Base-by-base conservation (phyloP, 2,329 filamentous ascomycete genomes). In the Raffaelea arxii region DNA sequence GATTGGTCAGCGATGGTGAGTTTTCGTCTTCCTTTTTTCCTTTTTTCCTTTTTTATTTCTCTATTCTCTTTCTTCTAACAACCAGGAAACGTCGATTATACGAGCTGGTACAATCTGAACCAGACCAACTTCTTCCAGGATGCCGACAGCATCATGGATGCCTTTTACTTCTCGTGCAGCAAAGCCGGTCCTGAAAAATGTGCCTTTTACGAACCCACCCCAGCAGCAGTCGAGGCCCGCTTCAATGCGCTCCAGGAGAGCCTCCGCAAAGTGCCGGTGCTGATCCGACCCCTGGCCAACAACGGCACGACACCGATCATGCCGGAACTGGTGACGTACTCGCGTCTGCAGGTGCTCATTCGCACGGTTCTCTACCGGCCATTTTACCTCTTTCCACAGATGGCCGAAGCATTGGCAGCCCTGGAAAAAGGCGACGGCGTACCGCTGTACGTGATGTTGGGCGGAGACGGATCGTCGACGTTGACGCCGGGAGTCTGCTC, bases 81-180 rank as follows among this genome's bases (percentile, higher is more conserved):
- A n/a, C 35, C 35, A 40, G 38, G 70, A 23, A 74, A 74, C 41
- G 70, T 72, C 14, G 70, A 74, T 50, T 75, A 78, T 51, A 66
- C 70, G 24, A 74, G 75, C 53, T 78, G 72, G 72, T 71, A 66
- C 44, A 61, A 64, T 22, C 63, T 68, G 5, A 59, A 61, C 1
- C 65, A 70, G 47, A 59, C 64, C 51, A 69, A 69, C 49, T 75
- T 74, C 45, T 56, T 76, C 5, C 62, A 62, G 16, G 71, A 80
- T 53, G 69, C 72, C 16, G 77, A 81, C 55, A 63, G 67, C 42
- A 68, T 74, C 10, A 67, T 78, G 53, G 59, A 66, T 2, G 67
- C 62, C 21, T 79, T 82, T 49, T 76, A 74, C 54, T 58, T 63
- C 18, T 66, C 68, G 36, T 82, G 78, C 55, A 67, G 71, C 55